Base-by-base conservation (phyloP, 129 eudicot genomes). In the Solidago caesia region DNA sequence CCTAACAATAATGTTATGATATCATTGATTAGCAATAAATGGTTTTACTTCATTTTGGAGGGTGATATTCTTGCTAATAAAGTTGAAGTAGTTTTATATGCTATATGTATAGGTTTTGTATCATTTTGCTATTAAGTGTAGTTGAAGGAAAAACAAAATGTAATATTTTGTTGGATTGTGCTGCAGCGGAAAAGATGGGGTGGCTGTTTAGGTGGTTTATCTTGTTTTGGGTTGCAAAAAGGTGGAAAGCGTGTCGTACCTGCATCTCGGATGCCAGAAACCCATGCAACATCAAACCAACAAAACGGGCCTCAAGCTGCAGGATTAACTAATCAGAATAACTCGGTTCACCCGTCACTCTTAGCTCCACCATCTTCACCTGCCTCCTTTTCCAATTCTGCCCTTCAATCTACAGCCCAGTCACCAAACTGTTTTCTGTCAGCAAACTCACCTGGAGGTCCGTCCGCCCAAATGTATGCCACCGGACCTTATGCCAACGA, bases 281-380 rank as follows among this genome's bases (percentile, higher is more conserved):
- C 88, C 72, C 85, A 79, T 60, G 69, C 85, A 68, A 66, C 85
- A 6, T 71, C 77, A 44, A 90, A 90, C 77, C 96, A 86, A 68
- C 84, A 86, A 63, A 90, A 88, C 48, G 91, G 97, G 55, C 79
- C 88, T 61, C 98, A 90, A 77, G 87, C 82, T 11, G 89, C 43
- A 33, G 87, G 87, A 8, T 56, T 88, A 75, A 74, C 84, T 65
- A 93, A 88, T 79, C 91, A 84, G 48, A 75, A 82, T 60, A 83
- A 86, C 5, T 68, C 88, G 39, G 72, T 89, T 41, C 83, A 83
- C 42, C 88, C 88, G 5, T 86, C 90, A 26, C 88, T 92, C 13
- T 68, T 88, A 72, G 98, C 98, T 64, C 98, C 98, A 16, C 98
- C 98, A 26, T 93, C 98, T 70, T 93, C 98, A 49, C 98, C 98